These are phyloP conservation scores for Piper longum DNA, from an alignment of 164 flowering plant species.

Conservation along the genomic window DNA sequence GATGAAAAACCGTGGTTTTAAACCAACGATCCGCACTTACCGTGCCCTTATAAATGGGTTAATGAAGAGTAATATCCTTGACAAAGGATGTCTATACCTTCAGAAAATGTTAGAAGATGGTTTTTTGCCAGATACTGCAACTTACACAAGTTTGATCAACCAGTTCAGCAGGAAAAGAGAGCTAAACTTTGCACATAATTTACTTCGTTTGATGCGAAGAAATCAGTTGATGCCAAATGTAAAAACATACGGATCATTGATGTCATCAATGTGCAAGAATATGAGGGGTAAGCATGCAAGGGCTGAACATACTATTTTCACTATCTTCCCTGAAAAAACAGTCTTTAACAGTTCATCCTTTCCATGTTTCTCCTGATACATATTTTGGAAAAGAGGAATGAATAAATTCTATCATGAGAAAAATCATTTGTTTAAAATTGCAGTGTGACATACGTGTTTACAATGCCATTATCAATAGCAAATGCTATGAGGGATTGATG, in stretches of 20 bases:
- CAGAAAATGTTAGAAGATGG: slow-evolving; percentile 41
- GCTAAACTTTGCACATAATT: slow-evolving; percentile 26
- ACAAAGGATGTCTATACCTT: slow-evolving; percentile 34
- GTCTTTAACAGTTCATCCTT: slow-evolving; percentile 17
- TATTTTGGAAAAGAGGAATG: slow-evolving; percentile 13
- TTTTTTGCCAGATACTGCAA: slow-evolving; percentile 29
- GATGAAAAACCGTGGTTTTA: slow-evolving; percentile 29
- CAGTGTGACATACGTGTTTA: slow-evolving; percentile 34
- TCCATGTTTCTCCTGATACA: slow-evolving; percentile 19
- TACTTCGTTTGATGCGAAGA: slow-evolving; percentile 36
- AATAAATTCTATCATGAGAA: too few species aligned
- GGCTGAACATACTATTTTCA: slow-evolving; percentile 1
- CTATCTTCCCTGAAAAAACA: slow-evolving; percentile 7
- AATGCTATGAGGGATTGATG: slow-evolving; percentile 25
- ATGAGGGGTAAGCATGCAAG: slow-evolving; percentile 11
- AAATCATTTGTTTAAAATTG: too few species aligned
- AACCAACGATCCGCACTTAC: slow-evolving; percentile 32
- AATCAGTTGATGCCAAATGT: slow-evolving; percentile 27
- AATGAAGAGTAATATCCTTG: slow-evolving; percentile 35
- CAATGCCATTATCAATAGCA: slow-evolving; percentile 32
- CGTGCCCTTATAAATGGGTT: slow-evolving; percentile 49
- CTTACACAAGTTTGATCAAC: slow-evolving; percentile 39
- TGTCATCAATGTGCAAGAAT: slow-evolving; percentile 31
- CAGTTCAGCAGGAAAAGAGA: slow-evolving; percentile 43
- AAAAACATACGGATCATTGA: slow-evolving; percentile 24